A percentile compares a stretch with the other conserved stretches of the same genome.
These are phyloP conservation scores for Kwoniella sp. DNA, from an alignment of 768 basidiomycete species.

Conservation along the genomic window DNA sequence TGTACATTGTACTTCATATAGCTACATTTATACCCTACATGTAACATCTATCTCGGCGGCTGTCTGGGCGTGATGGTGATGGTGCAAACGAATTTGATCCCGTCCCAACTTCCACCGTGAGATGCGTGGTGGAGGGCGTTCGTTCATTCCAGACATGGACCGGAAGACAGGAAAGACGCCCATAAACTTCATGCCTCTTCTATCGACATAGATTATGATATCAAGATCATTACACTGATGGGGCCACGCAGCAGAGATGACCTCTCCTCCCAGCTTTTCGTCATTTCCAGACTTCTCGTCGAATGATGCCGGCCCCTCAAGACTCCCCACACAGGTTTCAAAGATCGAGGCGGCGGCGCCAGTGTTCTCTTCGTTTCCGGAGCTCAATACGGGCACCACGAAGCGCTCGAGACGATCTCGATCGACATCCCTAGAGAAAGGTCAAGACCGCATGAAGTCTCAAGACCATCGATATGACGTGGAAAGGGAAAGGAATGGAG, in stretches of 20 bases:
- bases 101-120: background rate
- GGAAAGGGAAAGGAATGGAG: background rate
- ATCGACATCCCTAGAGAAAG: background rate
- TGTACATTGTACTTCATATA: background rate
- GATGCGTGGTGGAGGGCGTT: background rate
- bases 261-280: conserved; percentile 24
- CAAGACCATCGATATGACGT: conserved; percentile 2
- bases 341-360: background rate
- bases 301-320: background rate
- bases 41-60: background rate
- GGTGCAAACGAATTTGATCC: background rate
- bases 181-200: too few relatives aligned
- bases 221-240: background rate
- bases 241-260: background rate
- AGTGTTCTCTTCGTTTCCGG: conserved; percentile 18
- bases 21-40: background rate
- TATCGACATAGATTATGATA: too few relatives aligned
- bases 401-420: conserved; percentile 5
- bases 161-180: background rate
- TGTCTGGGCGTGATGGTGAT: background rate
- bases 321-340: background rate
- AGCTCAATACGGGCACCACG: background rate
- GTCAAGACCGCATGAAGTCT: background rate
- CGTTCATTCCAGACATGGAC: background rate
- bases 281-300: conserved; percentile 28